phyloP scores from a whole-genome alignment of 345 rosid genomes.

The Eucalyptus paniculata region DNA sequence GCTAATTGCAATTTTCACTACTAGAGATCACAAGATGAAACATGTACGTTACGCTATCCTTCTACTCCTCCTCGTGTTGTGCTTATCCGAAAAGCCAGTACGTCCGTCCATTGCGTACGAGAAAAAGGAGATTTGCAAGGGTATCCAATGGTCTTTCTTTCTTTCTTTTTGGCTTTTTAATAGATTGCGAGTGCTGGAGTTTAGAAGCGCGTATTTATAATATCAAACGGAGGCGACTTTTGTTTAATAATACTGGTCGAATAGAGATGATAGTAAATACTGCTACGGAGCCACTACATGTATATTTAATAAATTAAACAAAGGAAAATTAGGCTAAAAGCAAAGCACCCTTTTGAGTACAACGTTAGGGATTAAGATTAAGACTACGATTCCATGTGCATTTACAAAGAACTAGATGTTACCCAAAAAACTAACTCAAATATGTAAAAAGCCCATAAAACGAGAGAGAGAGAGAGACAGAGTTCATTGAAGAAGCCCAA shows the following conservation, averaged over 20 bases:
- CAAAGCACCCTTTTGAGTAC: not conserved
- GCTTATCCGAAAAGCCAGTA: not conserved
- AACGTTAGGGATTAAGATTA: not conserved
- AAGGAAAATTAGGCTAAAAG: not conserved
- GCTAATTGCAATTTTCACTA: not conserved
- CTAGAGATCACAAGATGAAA: not conserved
- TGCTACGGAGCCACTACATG: not conserved
- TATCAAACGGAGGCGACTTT: not conserved
- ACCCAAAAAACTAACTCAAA: not conserved
- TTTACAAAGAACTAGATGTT: not conserved
- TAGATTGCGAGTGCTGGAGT: not conserved
- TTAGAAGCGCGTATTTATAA: not conserved
- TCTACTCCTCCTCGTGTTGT: not conserved
- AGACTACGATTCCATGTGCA: not conserved
- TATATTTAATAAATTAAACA: not conserved
- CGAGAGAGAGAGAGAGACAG: not conserved
- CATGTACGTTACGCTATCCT: not conserved
- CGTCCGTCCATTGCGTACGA: not conserved
- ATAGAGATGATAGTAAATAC: not conserved
- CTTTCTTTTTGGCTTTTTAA: not conserved
- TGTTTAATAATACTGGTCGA: not conserved
- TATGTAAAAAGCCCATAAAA: not conserved
- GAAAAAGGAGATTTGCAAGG: not conserved
- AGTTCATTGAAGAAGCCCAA: not conserved
- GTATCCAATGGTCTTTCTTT: not conserved